A percentile compares a stretch with the other conserved stretches of the same genome.
These are phyloP conservation scores for Komagataella populi DNA, from an alignment of 805 yeast species.

Conservation along the genomic window DNA sequence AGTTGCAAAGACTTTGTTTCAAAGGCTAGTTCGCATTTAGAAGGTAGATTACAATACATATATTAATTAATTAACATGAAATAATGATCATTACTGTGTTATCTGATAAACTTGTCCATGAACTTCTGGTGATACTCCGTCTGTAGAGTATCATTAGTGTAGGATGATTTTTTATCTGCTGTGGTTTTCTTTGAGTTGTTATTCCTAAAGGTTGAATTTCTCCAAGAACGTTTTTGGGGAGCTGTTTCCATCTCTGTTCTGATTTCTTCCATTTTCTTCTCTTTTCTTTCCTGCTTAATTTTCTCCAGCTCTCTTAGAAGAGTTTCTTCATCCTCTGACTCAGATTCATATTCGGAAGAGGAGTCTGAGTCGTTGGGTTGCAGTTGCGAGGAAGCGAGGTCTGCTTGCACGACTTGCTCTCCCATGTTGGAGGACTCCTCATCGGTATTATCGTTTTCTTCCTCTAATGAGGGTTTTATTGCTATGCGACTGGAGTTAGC, in stretches of 20 bases:
- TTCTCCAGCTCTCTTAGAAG: conserved; percentile 24
- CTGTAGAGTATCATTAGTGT: conserved; percentile 18
- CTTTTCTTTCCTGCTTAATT: conserved; percentile 19
- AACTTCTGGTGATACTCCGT: conserved; percentile 28
- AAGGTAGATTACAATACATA: neutral
- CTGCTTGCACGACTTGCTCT: neutral
- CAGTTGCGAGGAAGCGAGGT: neutral
- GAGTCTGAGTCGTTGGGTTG: conserved; percentile 1
- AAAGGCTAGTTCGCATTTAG: neutral
- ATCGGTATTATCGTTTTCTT: conserved; percentile 36
- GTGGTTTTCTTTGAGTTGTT: conserved; percentile 9
- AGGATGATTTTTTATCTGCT: conserved; percentile 10
- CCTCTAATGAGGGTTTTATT: conserved; percentile 18
- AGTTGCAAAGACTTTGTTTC: conserved; percentile 14
- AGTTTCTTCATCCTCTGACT: conserved; percentile 41
- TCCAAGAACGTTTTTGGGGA: conserved; percentile 14
- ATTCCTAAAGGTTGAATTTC: conserved; percentile 10
- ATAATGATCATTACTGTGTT: neutral
- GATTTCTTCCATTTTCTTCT: conserved; percentile 13
- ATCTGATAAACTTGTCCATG: conserved; percentile 24
- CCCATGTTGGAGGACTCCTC: neutral
- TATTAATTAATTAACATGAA: neutral
- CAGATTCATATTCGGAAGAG: conserved; percentile 7
- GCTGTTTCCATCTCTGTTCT: conserved; percentile 10
- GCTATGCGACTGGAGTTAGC: conserved; percentile 1